Percentiles rank a stretch among this genome's conserved stretches.
These are phyloP conservation scores for Xylariales sp. DNA, from an alignment of 2,329 filamentous ascomycete species.

Conservation along the genomic window DNA sequence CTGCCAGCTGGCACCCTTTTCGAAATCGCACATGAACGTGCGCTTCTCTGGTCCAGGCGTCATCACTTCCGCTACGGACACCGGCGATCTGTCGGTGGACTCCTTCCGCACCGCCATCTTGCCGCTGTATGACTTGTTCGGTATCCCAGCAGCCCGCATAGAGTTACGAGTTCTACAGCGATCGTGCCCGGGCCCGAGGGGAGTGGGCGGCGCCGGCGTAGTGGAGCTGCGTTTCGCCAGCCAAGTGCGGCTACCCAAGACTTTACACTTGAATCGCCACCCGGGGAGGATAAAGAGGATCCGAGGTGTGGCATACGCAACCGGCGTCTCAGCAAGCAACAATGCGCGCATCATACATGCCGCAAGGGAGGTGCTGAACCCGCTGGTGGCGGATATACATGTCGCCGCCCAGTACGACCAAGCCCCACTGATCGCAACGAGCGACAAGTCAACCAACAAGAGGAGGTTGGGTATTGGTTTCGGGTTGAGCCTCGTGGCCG, in stretches of 20 bases:
- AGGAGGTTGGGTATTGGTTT: constrained; percentile 82
- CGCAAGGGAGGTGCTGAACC: constrained; percentile 81
- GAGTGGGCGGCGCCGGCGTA: constrained; percentile 78
- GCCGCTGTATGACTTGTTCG: constrained; percentile 85
- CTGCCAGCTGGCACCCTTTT: constrained; percentile 87
- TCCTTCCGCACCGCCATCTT: constrained; percentile 90
- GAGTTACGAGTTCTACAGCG: constrained; percentile 79
- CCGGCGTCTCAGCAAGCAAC: constrained; percentile 86
- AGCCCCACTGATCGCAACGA: constrained; percentile 50
- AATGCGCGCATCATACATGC: constrained; percentile 94
- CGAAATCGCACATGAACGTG: constrained; percentile 86
- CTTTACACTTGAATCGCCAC: constrained; percentile 77
- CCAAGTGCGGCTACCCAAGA: constrained; percentile 90
- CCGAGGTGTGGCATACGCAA: constrained; percentile 88
- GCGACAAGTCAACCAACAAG: constrained; percentile 49
- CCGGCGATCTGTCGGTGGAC: constrained; percentile 86
- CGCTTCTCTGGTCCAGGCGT: constrained; percentile 87
- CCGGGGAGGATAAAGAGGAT: constrained; percentile 84
- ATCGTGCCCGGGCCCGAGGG: constrained; percentile 71
- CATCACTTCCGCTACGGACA: constrained; percentile 80
- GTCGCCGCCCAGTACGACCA: constrained; percentile 77
- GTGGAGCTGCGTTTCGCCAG: constrained; percentile 94
- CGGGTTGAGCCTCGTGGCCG: constrained; percentile 84
- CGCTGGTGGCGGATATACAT: constrained; percentile 83
- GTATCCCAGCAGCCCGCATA: constrained; percentile 73